Evolutionary conservation across 495 filamentous ascomycete species (phyloP), one percentile per base, ranked within the genome.

Genomic region (Trypethelium eluteriae): DNA sequence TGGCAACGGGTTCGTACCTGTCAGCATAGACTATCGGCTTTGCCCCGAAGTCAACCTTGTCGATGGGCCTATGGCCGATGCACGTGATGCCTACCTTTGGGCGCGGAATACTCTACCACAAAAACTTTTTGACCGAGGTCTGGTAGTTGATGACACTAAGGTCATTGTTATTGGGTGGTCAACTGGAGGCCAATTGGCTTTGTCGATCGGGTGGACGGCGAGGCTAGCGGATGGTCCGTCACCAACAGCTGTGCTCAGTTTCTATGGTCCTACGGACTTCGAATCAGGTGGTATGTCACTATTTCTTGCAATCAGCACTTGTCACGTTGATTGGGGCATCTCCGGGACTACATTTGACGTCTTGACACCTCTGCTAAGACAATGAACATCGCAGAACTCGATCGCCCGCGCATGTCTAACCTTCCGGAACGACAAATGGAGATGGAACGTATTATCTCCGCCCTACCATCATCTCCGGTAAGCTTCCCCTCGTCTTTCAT

Each of bases 231-330:
- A 38, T 9, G 5, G 62, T 4, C 3, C 12, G 35, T 6, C 64
- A 32, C 64, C 64, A 39, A 10, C 25, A 3, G 53, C 53, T 9
- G 50, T 66, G 7, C 64, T 66, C 5, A 7, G 32, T 7, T 66
- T 66, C 38, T 66, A 66, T 35, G 36, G 49, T 12, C 64, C 64
- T 3, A 66, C 41, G 2, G 41, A 63, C 64, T 66, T 38, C 56
- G 32, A 63, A 62, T 25, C 25, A 25, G 25, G 25, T 25, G 25
- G 25, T 25, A 25, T 25, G 25, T 25, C 25, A 25, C 1, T 25
- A 25, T 25, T 25, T 25, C 25, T 25, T 25, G 1, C 25, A 1
- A 25, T 25, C 25, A 25, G 25, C 25, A 25, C 25, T 25, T 25
- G 25, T 25, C 25, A 25, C 0, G 1, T 25, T 1, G 25, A 25